Evolutionary conservation across 2,329 filamentous ascomycete species (phyloP).

Genomic region (Aspergillus awamori): DNA sequence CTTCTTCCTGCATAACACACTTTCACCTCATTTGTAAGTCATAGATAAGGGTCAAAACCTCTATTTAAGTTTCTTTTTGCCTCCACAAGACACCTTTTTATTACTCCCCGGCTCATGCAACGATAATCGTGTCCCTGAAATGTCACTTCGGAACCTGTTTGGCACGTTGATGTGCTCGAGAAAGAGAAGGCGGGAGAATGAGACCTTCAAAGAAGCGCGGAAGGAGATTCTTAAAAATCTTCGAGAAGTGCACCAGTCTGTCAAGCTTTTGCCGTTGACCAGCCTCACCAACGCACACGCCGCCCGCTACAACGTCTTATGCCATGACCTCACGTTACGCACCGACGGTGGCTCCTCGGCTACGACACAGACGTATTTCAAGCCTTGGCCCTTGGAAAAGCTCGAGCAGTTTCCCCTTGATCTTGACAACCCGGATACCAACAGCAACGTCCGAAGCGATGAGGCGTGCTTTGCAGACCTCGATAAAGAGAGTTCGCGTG

Average conservation of each 20-base stretch:
- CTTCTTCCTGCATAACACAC: too few relatives aligned
- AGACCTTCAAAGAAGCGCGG: background rate
- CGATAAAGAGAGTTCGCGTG: too few relatives aligned
- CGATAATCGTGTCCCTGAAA: background rate
- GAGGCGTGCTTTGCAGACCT: too few relatives aligned
- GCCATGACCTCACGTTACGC: background rate
- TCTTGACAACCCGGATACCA: background rate
- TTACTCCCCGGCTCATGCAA: too few relatives aligned
- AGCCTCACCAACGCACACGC: background rate
- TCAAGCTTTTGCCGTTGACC: background rate
- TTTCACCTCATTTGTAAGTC: too few relatives aligned
- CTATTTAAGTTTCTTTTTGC: too few relatives aligned
- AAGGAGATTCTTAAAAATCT: background rate
- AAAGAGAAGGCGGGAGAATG: rapidly evolving
- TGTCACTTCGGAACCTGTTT: background rate
- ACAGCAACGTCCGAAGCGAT: too few relatives aligned
- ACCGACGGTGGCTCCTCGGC: background rate
- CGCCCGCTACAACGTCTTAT: background rate
- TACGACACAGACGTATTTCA: background rate
- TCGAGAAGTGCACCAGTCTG: background rate
- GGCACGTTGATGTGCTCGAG: rapidly evolving
- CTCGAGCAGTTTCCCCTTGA: background rate
- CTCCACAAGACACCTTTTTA: too few relatives aligned
- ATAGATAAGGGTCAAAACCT: too few relatives aligned
- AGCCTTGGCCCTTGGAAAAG: background rate